These are phyloP conservation scores for Peronosclerospora sorghi DNA, from an alignment of 352 stramenopile species.

Conservation along the genomic window DNA sequence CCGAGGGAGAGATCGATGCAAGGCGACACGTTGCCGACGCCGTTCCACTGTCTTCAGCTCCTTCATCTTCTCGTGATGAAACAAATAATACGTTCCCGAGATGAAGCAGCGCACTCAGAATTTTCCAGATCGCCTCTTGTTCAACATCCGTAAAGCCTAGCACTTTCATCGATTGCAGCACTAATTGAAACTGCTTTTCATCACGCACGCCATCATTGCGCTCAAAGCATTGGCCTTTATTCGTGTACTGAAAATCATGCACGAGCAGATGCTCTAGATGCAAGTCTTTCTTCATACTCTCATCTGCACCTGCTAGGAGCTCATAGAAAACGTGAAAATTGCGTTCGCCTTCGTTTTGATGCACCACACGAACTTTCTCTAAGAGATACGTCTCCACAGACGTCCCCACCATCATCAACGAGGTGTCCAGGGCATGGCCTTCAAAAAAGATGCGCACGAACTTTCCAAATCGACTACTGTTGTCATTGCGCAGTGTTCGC, in stretches of 20 bases:
- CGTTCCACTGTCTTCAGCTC: conserved; percentile 30
- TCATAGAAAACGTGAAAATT: conserved; percentile 84
- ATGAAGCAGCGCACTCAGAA: conserved; percentile 65
- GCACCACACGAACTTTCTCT: conserved; percentile 87
- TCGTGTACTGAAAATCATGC: conserved; percentile 57
- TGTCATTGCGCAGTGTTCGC: conserved; percentile 67
- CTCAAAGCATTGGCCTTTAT: conserved; percentile 49
- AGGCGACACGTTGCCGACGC: conserved; percentile 28
- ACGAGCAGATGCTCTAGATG: conserved; percentile 25
- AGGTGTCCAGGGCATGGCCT: conserved; percentile 17
- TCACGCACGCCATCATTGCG: conserved; percentile 62
- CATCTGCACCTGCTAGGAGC: conserved; percentile 43
- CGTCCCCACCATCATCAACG: conserved; percentile 51
- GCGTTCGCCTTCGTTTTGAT: conserved; percentile 55
- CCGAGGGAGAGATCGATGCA: conserved; percentile 22
- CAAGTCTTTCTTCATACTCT: conserved; percentile 30
- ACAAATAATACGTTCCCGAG: conserved; percentile 75
- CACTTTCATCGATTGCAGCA: conserved; percentile 59
- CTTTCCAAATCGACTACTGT: conserved; percentile 81
- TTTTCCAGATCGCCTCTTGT: conserved; percentile 52
- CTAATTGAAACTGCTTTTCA: conserved; percentile 41
- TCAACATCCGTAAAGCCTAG: conserved; percentile 59
- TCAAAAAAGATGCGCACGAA: conserved; percentile 84
- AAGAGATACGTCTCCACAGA: conserved; percentile 86
- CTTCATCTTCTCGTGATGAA: conserved; percentile 42